Percentiles rank a stretch among this genome's conserved stretches.
Conservation (phyloP, 257 asterid species). For the Echites panduratus region DNA sequence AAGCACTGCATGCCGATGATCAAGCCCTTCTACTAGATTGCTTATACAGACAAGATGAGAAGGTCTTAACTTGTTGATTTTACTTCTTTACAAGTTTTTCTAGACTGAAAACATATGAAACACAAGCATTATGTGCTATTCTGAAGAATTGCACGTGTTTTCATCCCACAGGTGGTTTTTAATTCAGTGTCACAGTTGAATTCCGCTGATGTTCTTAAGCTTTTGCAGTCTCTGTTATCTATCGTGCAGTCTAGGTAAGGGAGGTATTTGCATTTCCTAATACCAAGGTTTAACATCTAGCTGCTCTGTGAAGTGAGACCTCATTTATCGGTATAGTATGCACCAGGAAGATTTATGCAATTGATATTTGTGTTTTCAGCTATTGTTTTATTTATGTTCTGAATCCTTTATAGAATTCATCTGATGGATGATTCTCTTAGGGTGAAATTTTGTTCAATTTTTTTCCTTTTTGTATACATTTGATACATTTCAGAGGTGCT, state of each 20-base stretch:
- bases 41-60: conserved; percentile 78
- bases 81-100: neutral
- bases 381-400: neutral
- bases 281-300: neutral
- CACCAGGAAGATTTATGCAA: neutral
- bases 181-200: conserved; percentile 67
- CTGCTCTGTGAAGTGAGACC: neutral
- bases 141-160: conserved; percentile 10
- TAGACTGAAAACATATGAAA: neutral
- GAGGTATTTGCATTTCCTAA: neutral
- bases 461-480: neutral
- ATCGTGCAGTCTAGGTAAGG: conserved; percentile 66
- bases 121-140: neutral
- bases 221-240: conserved; percentile 63
- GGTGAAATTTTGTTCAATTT: neutral
- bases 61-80: conserved; percentile 37
- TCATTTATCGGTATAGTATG: neutral
- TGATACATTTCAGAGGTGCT: conserved; percentile 58
- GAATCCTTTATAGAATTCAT: neutral
- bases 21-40: conserved; percentile 75
- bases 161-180: conserved; percentile 54
- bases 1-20: conserved; percentile 85
- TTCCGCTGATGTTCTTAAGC: conserved; percentile 81
- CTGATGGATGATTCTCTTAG: neutral
- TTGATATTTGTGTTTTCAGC: neutral